Conservation (phyloP, 768 basidiomycete species). For the Galerina sulciceps region DNA sequence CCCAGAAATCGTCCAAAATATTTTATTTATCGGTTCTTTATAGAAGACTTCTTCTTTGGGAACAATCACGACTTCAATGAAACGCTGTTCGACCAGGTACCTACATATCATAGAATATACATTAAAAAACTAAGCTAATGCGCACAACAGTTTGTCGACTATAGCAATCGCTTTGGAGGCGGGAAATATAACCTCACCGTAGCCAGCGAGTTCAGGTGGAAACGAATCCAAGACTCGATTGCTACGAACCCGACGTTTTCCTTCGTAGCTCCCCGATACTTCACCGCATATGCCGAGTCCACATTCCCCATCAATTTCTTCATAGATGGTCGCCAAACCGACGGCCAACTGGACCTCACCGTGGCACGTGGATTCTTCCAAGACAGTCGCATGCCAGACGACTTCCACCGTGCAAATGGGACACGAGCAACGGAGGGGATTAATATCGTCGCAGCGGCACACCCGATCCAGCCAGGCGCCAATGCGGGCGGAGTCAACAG, state of each 20-base stretch:
- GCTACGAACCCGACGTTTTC: conserved; percentile 28
- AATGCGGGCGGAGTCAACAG: conserved; percentile 23
- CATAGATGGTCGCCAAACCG: conserved; percentile 25
- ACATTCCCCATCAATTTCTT: conserved; percentile 27
- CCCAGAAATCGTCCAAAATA: not conserved
- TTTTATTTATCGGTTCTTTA: not conserved
- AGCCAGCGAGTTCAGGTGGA: conserved; percentile 25
- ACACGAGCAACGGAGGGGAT: conserved; percentile 13
- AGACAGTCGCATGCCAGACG: conserved; percentile 21
- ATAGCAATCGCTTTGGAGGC: conserved; percentile 27
- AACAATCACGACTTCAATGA: conserved; percentile 29
- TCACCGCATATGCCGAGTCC: conserved; percentile 28
- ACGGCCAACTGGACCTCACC: conserved; percentile 21
- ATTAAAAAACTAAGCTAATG: conserved; percentile 5
- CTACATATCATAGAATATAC: not conserved
- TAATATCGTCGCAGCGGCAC: conserved; percentile 5
- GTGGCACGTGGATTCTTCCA: conserved; percentile 28
- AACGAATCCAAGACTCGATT: conserved; percentile 30
- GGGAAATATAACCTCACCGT: conserved; percentile 28
- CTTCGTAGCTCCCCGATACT: conserved; percentile 27
- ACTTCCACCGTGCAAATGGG: conserved; percentile 20
- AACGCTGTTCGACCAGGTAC: conserved; percentile 22
- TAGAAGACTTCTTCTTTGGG: conserved; percentile 26
- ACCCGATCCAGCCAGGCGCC: conserved; percentile 22
- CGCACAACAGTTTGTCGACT: conserved; percentile 5